Evolutionary conservation across 148 eudicot genomes (phyloP), one percentile per base, ranked within the genome.

Genomic region (Rhododendron ferrugineum): DNA sequence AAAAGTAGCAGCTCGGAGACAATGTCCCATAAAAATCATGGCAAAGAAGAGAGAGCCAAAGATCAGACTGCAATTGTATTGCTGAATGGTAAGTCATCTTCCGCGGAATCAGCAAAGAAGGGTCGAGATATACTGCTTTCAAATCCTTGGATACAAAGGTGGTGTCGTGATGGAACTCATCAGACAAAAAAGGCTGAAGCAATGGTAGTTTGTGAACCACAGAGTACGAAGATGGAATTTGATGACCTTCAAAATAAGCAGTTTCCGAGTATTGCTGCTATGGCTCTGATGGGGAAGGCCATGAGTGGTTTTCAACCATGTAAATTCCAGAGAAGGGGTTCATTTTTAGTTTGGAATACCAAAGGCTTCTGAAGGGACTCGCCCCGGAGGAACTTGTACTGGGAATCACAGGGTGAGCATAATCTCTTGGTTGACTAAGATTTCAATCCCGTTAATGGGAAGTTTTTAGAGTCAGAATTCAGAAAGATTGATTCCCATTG

Each of bases 241-340:
- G 94, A 92, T 40, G 96, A 90, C 72, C 73, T 88, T 73, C 88
- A 87, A 52, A 92, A 90, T 88, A 94, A 92, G 90, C 94, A 89
- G 87, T 91, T 93, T 80, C 98, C 98, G 0, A 94, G 98, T 84
- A 90, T 93, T 91, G 99, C 90, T 81, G 97, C 98, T 32, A 92
- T 93, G 90, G 98, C 95, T 4, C 76, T 92, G 60, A 92, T 93
- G 98, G 98, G 96, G 56, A 95, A 92, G 90, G 92, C 96, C 46
- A 89, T 94, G 90, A 90, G 73, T 54, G 95, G 96, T 50, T 89
- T 92, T 79, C 91, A 78, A 37, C 85, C 93, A 26, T 93, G 96
- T 82, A 91, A 95, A 75, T 84, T 91, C 74, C 89, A 83, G 23
- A 92, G 88, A 60, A 91, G 85, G 85, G 99, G 98, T 66, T 86